Percentiles rank a stretch among this genome's conserved stretches.
Conservation (phyloP, 2,329 filamentous ascomycete genomes). For the Xylariales sp. region DNA sequence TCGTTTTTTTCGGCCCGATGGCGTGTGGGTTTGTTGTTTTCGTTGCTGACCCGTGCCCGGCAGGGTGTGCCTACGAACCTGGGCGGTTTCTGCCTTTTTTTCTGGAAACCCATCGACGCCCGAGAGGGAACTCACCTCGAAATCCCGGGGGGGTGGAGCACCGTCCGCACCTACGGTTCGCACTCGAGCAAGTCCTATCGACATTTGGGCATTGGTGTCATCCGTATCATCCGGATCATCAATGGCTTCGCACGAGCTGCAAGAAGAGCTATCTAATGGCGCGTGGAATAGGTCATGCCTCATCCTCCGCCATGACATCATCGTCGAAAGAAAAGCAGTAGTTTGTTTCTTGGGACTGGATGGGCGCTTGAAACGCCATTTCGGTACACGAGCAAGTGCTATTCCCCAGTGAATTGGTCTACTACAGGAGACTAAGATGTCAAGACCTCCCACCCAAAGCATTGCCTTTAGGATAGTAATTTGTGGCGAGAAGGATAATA, state of each 20-base stretch:
- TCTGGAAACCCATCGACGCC: slow-evolving; percentile 30
- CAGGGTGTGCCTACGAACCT: slow-evolving; percentile 63
- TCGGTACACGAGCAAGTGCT: slow-evolving; percentile 85
- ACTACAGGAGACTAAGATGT: slow-evolving; percentile 77
- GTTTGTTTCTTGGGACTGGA: slow-evolving; percentile 52
- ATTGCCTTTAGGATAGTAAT: slow-evolving; percentile 85
- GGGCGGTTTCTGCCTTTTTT: slow-evolving; percentile 30
- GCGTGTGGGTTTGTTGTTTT: slow-evolving; percentile 64
- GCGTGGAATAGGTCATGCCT: slow-evolving; percentile 53
- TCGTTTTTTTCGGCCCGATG: slow-evolving; percentile 74
- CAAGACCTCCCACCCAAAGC: slow-evolving; percentile 85
- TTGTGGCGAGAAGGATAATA: slow-evolving; percentile 84
- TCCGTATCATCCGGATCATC: slow-evolving; percentile 49
- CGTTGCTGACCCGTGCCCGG: slow-evolving; percentile 56
- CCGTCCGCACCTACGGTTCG: slow-evolving; percentile 40
- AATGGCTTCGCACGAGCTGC: slow-evolving; percentile 50
- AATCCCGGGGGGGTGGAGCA: slow-evolving; percentile 23
- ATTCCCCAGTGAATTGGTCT: slow-evolving; percentile 86
- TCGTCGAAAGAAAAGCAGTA: slow-evolving; percentile 53
- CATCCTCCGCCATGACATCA: slow-evolving; percentile 61
- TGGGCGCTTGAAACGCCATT: slow-evolving; percentile 83
- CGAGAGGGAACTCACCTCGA: slow-evolving; percentile 17
- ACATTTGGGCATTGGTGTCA: slow-evolving; percentile 23
- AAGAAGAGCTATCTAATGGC: slow-evolving; percentile 49
- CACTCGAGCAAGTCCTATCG: slow-evolving; percentile 36